phyloP scores from a whole-genome alignment of 495 filamentous ascomycete species.

The Chaetomium cochliodes region DNA sequence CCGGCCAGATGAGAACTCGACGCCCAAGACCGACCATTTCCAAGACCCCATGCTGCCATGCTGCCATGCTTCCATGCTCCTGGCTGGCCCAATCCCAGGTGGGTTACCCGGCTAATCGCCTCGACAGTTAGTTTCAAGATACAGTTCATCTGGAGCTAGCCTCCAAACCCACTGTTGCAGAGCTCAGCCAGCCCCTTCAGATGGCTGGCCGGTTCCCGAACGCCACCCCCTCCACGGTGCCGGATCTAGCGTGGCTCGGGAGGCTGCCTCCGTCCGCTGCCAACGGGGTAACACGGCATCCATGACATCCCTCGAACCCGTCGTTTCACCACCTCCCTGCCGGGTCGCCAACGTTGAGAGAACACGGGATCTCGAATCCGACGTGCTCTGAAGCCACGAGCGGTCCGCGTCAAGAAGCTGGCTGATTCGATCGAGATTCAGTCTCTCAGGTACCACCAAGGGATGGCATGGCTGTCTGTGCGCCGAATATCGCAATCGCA shows the following conservation, averaged over 20 bases:
- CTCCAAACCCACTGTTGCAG: background rate
- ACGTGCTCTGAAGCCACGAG: background rate
- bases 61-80: background rate
- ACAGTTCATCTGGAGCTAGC: background rate
- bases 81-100: background rate
- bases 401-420: background rate
- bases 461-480: slow-evolving; percentile 13
- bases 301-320: background rate
- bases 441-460: background rate
- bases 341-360: background rate
- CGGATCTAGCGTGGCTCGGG: background rate
- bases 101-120: background rate
- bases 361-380: background rate
- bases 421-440: background rate
- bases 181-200: slow-evolving; percentile 1
- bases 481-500: slow-evolving; percentile 11
- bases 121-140: background rate
- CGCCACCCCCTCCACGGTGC: slow-evolving; percentile 8
- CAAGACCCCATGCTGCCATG: background rate
- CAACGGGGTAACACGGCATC: slow-evolving; percentile 7
- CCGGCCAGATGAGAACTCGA: background rate
- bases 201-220: background rate
- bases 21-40: background rate
- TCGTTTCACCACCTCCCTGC: slow-evolving; percentile 12
- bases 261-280: background rate